Evolutionary conservation across 208 protist species (phyloP).

Genomic region (Crithidia acanthocephali): DNA sequence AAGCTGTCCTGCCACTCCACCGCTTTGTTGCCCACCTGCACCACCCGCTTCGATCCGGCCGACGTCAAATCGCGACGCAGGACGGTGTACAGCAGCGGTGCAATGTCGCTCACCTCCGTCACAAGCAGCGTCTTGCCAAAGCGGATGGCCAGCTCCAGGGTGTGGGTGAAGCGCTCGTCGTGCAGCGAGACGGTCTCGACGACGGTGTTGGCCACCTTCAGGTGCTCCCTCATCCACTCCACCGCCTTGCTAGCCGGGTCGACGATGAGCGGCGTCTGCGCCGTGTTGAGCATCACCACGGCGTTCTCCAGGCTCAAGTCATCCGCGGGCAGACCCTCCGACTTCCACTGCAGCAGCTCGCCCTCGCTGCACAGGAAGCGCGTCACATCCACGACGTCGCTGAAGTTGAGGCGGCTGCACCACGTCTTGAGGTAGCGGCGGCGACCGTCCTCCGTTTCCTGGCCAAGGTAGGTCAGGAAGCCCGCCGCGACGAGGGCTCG

Average conservation of each 20-base stretch:
- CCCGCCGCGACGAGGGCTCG: constrained; percentile 86
- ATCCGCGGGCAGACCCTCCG: constrained; percentile 95
- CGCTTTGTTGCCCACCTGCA: constrained; percentile 96
- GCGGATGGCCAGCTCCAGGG: constrained; percentile 96
- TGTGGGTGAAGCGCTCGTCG: constrained; percentile 95
- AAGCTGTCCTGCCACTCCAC: constrained; percentile 98
- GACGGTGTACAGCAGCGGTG: constrained; percentile 95
- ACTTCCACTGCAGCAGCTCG: constrained; percentile 96
- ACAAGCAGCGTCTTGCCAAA: constrained; percentile 99
- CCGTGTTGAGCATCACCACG: constrained; percentile 92
- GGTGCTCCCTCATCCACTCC: constrained; percentile 92
- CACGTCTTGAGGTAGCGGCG: constrained; percentile 74
- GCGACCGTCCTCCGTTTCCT: constrained; percentile 87
- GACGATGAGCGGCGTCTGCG: constrained; percentile 94
- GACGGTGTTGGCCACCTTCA: constrained; percentile 67
- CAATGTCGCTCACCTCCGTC: constrained; percentile 94
- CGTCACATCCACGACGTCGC: constrained; percentile 47
- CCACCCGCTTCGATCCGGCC: constrained; percentile 89
- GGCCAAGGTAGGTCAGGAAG: constrained; percentile 94
- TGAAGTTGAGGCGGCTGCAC: constrained; percentile 66
- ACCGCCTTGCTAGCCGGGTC: constrained; percentile 96
- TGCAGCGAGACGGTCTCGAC: constrained; percentile 90
- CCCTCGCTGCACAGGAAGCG: constrained; percentile 94
- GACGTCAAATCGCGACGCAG: constrained; percentile 94
- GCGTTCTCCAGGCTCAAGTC: constrained; percentile 97